Conservation (phyloP, 169 alveolate species). For the Cyclospora cayetanensis region DNA sequence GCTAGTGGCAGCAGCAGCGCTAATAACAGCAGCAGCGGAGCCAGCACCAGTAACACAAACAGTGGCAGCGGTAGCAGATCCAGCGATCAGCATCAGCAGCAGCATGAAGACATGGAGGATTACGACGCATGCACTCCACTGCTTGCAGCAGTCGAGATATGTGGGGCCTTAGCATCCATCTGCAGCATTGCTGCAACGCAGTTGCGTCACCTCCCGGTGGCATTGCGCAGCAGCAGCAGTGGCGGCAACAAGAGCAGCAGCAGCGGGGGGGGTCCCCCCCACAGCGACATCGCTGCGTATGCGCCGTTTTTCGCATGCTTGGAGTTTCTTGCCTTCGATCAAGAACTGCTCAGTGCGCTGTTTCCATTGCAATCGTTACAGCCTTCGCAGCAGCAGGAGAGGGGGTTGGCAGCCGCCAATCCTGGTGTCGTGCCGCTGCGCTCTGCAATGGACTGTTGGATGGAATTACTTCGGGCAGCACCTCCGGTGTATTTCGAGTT, state of each 20-base stretch:
- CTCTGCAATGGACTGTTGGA: conserved; percentile 43
- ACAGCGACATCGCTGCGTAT: background rate
- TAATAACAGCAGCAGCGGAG: conserved; percentile 21
- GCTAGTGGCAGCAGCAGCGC: background rate
- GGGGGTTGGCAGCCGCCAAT: background rate
- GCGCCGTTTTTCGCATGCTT: conserved; percentile 6
- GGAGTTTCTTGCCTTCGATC: background rate
- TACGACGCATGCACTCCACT: conserved; percentile 51
- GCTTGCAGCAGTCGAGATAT: conserved; percentile 67
- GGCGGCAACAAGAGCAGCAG: conserved; percentile 18
- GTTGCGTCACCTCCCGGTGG: conserved; percentile 54
- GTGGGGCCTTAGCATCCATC: conserved; percentile 69
- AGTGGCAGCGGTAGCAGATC: conserved; percentile 57
- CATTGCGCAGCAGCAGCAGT: conserved; percentile 27
- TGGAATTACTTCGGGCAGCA: background rate
- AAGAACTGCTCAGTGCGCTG: conserved; percentile 8
- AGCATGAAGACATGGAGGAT: conserved; percentile 62
- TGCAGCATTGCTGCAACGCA: conserved; percentile 53
- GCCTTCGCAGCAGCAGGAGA: conserved; percentile 28
- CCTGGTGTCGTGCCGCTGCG: conserved; percentile 50
- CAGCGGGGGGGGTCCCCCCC: conserved; percentile 35
- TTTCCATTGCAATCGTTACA: conserved; percentile 22
- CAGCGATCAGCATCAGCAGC: conserved; percentile 7
- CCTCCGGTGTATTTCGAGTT: background rate
- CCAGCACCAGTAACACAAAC: background rate